phyloP scores from a whole-genome alignment of 345 rosid species.

The Theobroma cacao region DNA sequence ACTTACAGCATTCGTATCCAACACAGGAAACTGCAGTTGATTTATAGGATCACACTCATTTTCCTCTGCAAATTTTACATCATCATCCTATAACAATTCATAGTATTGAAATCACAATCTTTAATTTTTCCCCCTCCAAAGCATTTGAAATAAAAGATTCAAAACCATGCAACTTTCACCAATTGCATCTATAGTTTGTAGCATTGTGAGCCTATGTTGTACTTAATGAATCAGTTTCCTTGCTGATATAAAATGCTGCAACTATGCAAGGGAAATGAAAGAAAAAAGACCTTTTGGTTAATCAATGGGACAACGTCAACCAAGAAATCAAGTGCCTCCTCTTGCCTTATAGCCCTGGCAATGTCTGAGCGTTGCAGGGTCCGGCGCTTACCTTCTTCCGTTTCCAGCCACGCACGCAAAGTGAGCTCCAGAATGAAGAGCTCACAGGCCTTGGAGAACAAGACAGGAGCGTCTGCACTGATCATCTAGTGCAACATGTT shows the following conservation, averaged over 20 bases:
- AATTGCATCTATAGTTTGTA: neutral
- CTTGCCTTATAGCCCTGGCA: constrained; percentile 14
- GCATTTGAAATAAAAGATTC: neutral
- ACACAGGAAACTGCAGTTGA: constrained; percentile 16
- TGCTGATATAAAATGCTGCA: neutral
- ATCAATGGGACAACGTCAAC: neutral
- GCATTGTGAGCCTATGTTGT: neutral
- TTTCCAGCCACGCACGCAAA: constrained; percentile 30
- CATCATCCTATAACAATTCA: constrained; percentile 15
- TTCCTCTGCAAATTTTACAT: neutral
- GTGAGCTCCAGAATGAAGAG: constrained; percentile 29
- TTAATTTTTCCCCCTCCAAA: neutral
- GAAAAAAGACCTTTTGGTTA: neutral
- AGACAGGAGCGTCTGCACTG: constrained; percentile 24
- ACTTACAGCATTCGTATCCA: constrained; percentile 21
- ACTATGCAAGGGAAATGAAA: neutral
- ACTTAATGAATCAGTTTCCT: neutral
- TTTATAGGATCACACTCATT: neutral
- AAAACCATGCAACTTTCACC: neutral
- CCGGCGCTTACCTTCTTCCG: constrained; percentile 21
- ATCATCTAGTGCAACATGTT: constrained; percentile 21
- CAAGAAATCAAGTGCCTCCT: constrained; percentile 18
- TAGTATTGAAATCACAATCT: neutral
- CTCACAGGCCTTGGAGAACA: constrained; percentile 37
- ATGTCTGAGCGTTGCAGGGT: constrained; percentile 27